Base-by-base conservation (phyloP, 768 basidiomycete species). In the Botryobasidium botryosum region DNA sequence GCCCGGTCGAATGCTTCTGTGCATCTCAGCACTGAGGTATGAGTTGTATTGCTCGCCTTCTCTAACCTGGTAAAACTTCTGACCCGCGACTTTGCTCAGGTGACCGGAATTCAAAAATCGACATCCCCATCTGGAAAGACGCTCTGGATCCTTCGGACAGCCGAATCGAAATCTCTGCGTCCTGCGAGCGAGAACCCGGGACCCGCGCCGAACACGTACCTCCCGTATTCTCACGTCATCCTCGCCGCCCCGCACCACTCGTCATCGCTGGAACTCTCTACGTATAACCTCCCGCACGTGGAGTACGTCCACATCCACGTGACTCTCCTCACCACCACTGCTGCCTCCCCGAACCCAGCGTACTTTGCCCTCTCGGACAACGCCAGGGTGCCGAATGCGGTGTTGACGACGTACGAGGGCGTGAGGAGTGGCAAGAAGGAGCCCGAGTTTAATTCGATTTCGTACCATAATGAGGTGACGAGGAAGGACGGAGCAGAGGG, bases 371-470 rank as follows among this genome's bases (percentile, higher is more conserved):
- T 81, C 27, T 49, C 65, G 1, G 37, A 64, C 0, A 58, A 61
- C 20, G 57, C 64, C 3, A 56, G 56, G 24, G 61, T 75, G 2
- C 83, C 90, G 0, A 63, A 60, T 15, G 71, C 72, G 55, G 65
- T 92, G 50, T 62, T 94, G 43, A 88, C 88, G 5, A 79, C 82
- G 0, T 68, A 70, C 45, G 69, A 75, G 17, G 72, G 76, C n/a
- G 64, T 62, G 24, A 50, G 50, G 24, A 40, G 44, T 32, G 46
- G 24, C 28, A 27, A 35, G 13, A 29, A 31, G 21, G 68, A 69
- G 43, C 82, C 88, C 1, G 77, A 82, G 48, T 94, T 96, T 64
- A 86, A 85, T 53, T 87, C 84, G 1, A 60, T 94, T 33, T 77
- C 77, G 6, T 94, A 90, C 61, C 82, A 79, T 50, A 77, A 78